Evolutionary conservation across 2,329 filamentous ascomycete genomes (phyloP).

Genomic region (Arachnomyces sp.): DNA sequence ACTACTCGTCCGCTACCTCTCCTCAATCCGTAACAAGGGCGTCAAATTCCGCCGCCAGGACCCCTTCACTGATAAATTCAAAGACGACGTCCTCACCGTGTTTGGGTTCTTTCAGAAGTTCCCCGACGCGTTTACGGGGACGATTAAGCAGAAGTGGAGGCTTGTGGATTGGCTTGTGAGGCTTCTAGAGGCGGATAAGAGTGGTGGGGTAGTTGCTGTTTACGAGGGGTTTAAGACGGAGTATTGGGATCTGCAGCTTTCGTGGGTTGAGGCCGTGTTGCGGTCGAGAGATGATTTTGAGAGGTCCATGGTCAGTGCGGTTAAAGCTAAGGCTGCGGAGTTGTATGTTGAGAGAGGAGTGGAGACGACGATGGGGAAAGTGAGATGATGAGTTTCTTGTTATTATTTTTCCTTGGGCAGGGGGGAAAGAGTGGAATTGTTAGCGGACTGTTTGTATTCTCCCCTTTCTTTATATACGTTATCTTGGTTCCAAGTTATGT

Average conservation of each 20-base stretch:
- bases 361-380: slow-evolving; percentile 92
- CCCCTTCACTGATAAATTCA: slow-evolving; percentile 86
- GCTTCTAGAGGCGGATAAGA: slow-evolving; percentile 68
- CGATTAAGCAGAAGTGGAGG: slow-evolving; percentile 87
- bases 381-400: slow-evolving; percentile 52
- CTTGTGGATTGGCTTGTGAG: slow-evolving; percentile 78
- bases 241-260: slow-evolving; percentile 91
- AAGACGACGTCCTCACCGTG: slow-evolving; percentile 81
- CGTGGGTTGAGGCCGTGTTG: slow-evolving; percentile 90
- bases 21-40: slow-evolving; percentile 76
- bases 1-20: slow-evolving; percentile 77
- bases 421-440: no score
- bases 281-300: slow-evolving; percentile 89
- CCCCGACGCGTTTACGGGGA: slow-evolving; percentile 60
- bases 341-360: slow-evolving; percentile 70
- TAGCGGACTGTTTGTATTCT: background rate
- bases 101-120: slow-evolving; percentile 80
- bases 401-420: no score
- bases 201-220: slow-evolving; percentile 59
- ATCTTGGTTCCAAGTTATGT: no score
- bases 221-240: slow-evolving; percentile 76
- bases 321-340: slow-evolving; percentile 83
- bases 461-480: no score
- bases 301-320: slow-evolving; percentile 73
- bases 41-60: slow-evolving; percentile 82